A percentile compares a stretch with the other conserved stretches of the same genome.
Evolutionary conservation across 2,329 filamentous ascomycete species (phyloP).

Genomic region (Colletotrichum gloeosporioides): DNA sequence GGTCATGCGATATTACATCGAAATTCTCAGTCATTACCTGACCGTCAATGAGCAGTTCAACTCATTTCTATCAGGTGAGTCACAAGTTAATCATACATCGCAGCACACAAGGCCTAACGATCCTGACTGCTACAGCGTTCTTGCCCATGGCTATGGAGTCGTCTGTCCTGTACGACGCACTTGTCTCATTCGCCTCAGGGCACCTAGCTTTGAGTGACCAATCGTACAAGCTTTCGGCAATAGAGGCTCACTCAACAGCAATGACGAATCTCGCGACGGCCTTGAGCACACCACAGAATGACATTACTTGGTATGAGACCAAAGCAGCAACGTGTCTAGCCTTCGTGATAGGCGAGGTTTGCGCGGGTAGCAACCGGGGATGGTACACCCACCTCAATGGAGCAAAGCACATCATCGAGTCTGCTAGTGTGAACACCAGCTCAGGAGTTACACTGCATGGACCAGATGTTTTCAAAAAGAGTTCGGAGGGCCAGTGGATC

Average conservation of each 20-base stretch:
- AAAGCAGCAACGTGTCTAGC: constrained; percentile 19
- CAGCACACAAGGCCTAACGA: background rate
- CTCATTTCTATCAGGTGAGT: constrained; percentile 14
- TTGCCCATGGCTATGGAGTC: constrained; percentile 25
- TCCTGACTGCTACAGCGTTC: background rate
- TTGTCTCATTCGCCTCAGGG: constrained; percentile 14
- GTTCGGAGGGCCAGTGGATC: constrained; percentile 22
- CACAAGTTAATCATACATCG: background rate
- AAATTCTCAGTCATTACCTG: constrained; percentile 10
- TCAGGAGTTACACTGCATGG: background rate
- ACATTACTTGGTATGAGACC: constrained; percentile 15
- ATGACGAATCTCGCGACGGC: constrained; percentile 9
- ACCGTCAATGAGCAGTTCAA: constrained; percentile 17
- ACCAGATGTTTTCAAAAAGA: constrained; percentile 15
- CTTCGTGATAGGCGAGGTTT: constrained; percentile 16
- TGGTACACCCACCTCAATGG: constrained; percentile 20
- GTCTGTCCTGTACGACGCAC: constrained; percentile 14
- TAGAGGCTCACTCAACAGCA: constrained; percentile 12
- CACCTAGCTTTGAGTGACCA: constrained; percentile 15
- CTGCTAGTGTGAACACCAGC: background rate
- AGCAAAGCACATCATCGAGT: constrained; percentile 17
- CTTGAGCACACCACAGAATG: background rate
- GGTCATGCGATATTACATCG: constrained; percentile 15
- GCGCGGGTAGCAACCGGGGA: background rate
- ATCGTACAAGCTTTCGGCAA: background rate